Evolutionary conservation across 441 rosid genomes (phyloP), one percentile per base, ranked within the genome.

Genomic region (Adansonia madagascariensis): DNA sequence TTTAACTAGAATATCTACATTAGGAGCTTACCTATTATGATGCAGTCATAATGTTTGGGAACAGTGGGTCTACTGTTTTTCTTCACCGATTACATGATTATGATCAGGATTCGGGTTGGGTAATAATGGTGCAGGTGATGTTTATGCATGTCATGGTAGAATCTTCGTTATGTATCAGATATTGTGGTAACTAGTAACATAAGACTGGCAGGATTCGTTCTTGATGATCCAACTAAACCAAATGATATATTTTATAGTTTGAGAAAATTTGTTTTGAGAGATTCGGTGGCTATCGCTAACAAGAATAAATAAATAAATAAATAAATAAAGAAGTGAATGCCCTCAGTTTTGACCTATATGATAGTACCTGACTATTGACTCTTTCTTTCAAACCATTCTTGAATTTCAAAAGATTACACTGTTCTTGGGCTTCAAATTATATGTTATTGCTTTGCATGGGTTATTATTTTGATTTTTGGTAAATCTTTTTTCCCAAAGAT

Each of bases 401-500:
- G 65, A 24, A 31, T 14, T 12, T 31, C 43, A 27, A 31, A 31
- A 14, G 0, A 41, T 65, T 65, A 41, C 68, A 1, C 35, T 15
- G 4, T 47, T 69, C 18, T 68, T 49, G 17, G 66, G 18, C 44
- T 27, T 46, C 15, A 18, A 46, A 46, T 35, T 46, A 11, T 68
- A 20, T 43, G 73, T 46, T 46, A 68, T 14, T 12, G 17, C 75
- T 50, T 74, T 39, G 53, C 43, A 41, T 9, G 18, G 17, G 24
- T 61, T 71, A 6, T 24, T 47, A 6, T 70, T 31, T 64, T 66
- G 49, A 24, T 74, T 18, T 74, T 35, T 39, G 35, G 18, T 65
- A 35, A 31, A 70, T 75, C 14, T 8, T 70, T 67, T 41, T 44
- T 12, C 43, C 4, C 41, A 1, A 27, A 61, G 62, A 57, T 8